Evolutionary conservation across 768 basidiomycete genomes (phyloP).

Genomic region (Termitomyces sp.): DNA sequence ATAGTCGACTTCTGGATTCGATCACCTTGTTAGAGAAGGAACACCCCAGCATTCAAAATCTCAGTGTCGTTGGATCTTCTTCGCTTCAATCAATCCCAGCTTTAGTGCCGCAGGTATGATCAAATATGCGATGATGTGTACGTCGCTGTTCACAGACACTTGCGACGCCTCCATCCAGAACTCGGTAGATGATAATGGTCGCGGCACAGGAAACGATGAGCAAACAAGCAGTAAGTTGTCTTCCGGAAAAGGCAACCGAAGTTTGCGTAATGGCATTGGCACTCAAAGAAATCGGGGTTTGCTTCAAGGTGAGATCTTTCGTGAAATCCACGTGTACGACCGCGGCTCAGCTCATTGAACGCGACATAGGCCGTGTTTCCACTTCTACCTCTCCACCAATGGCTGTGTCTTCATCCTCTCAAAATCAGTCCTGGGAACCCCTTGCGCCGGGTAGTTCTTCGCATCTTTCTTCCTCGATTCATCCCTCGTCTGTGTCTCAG

Average conservation of each 20-base stretch:
- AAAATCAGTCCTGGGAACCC: not conserved
- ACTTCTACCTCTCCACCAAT: not conserved
- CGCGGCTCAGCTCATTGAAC: not conserved
- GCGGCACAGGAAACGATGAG: not conserved
- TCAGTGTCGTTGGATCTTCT: constrained; percentile 9
- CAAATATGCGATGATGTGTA: constrained; percentile 41
- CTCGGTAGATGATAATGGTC: not conserved
- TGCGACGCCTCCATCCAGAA: constrained; percentile 34
- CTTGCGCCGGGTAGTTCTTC: not conserved
- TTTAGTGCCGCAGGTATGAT: constrained; percentile 47
- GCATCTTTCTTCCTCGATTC: not conserved
- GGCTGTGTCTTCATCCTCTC: not conserved
- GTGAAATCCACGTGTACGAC: not conserved
- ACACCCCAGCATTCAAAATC: constrained; percentile 25
- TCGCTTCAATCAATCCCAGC: constrained; percentile 35
- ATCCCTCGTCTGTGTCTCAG: not conserved
- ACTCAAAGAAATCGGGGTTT: constrained; percentile 13
- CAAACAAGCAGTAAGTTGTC: not conserved
- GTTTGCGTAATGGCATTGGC: constrained; percentile 25
- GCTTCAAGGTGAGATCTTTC: constrained; percentile 37
- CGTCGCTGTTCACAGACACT: constrained; percentile 43
- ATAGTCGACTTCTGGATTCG: constrained; percentile 53
- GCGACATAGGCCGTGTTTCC: not conserved
- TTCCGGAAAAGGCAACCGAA: constrained; percentile 11
- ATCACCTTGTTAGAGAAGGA: constrained; percentile 58